Evolutionary conservation across 2,329 filamentous ascomycete species (phyloP), one percentile per base, ranked within the genome.

Genomic region (Fusarium foetens): DNA sequence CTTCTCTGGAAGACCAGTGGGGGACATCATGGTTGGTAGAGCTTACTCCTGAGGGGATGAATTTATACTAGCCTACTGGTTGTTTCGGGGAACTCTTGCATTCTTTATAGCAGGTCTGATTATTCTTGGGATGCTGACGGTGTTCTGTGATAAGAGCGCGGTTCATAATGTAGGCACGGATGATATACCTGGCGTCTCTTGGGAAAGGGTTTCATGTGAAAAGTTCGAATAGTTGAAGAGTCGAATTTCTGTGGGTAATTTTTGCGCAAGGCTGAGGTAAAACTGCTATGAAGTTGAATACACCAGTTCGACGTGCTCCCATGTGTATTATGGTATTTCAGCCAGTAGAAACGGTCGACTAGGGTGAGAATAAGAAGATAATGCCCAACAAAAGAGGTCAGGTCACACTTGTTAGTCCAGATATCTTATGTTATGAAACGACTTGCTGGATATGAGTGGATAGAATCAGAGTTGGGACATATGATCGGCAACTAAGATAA

Each of bases 1-100:
- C 6, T 87, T 86, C 70, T 84, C 84, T 29, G 80, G 79, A 11
- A 78, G 79, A 39, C 71, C 75, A 58, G 77, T 79, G 7, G 75
- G 76, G 25, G 71, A 76, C 53, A 66, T 79, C 43, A 68, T 66
- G 45, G 77, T 75, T 35, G 77, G 74, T 55, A 78, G 75, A 58
- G 71, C 75, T 33, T 79, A 79, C 31, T 75, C 77, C 61, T 58
- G 39, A 59, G 42, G 35, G 43, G 23, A 36, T 45, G 42, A 43
- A 41, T 62, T 46, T 39, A 53, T 64, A 41, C 33, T 23, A 21
- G 57, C 14, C 35, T 35, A 35, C 35, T n/a, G 25, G 29, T 35
- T 63, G 25, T 39, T 52, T 43, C 21, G 29, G 33, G 49, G 48
- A 58, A 46, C 39, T 19, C 8, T 42, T 35, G 51, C 58, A 49